Base-by-base conservation (phyloP, 192 early-diverging fungal species). In the Thoreauomyces humboldtii region DNA sequence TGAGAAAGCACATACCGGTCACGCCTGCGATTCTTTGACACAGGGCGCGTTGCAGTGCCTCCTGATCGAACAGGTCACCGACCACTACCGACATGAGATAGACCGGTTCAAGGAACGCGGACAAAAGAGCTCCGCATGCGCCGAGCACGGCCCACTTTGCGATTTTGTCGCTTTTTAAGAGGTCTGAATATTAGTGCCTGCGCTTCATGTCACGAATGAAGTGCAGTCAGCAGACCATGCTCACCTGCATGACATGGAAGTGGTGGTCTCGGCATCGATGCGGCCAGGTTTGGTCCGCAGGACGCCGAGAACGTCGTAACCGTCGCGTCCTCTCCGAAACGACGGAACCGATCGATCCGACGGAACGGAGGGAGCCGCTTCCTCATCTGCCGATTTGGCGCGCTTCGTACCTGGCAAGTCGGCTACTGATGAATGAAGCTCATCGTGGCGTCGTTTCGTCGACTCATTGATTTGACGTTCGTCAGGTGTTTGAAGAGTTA, bases 121-220 rank as follows among this genome's bases (percentile, higher is more conserved):
- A 69, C 0, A 98, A 65, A 15, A 93, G 61, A 5, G 84, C 79
- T 0, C 91, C 91, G 41, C 85, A 82, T 1, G 95, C 65, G 1
- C 93, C 93, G 25, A 95, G 65, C 19, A 88, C 79, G 54, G 82
- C 89, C 95, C 95, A 98, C 31, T 82, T 83, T 0, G 91, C 89
- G 14, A 98, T 81, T 71, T 98, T 98, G 77, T 98, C 95, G 67
- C 90, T 92, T 67, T 75, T 79, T 17, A 61, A n/a, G 27, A 12
- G 35, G 22, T 60, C 31, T n/a, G n/a, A 21, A 34, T 27, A 12
- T 60, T 7, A 43, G 38, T 41, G 17, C 17, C 11, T 17, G 38
- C 9, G 38, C 38, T 17, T 12, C 11, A 41, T 17, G 12, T 11
- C 7, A 19, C 7, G 47, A 9, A 50, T 7, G 22, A 7, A 50